These are phyloP conservation scores for Zymoseptoria tritici DNA, from an alignment of 2,329 filamentous ascomycete genomes.

Conservation along the genomic window DNA sequence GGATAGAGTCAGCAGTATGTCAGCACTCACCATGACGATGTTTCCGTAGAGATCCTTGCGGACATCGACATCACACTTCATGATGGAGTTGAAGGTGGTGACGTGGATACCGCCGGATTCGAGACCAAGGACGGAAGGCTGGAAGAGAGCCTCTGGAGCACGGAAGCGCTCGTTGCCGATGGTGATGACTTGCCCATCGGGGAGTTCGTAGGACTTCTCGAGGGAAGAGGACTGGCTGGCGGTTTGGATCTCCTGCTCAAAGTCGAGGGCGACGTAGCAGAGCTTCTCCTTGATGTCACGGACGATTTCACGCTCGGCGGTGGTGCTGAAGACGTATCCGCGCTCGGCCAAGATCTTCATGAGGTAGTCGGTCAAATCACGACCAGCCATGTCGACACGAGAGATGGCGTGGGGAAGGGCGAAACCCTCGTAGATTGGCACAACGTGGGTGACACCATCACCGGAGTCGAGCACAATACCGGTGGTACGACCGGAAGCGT, in stretches of 20 bases:
- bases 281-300: slow-evolving; percentile 99
- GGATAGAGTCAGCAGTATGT: background rate
- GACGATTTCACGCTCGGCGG: slow-evolving; percentile 99
- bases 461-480: slow-evolving; percentile 99
- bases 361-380: slow-evolving; percentile 99
- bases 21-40: slow-evolving; percentile 91
- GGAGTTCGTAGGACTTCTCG: slow-evolving; percentile 99
- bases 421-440: slow-evolving; percentile 99
- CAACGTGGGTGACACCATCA: slow-evolving; percentile 99
- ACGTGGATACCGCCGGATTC: slow-evolving; percentile 99
- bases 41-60: slow-evolving; percentile 99
- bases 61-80: slow-evolving; percentile 99
- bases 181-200: slow-evolving; percentile 98
- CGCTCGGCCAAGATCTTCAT: slow-evolving; percentile 99
- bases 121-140: slow-evolving; percentile 95
- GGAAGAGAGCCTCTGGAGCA: slow-evolving; percentile 98
- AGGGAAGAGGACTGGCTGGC: slow-evolving; percentile 96
- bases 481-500: slow-evolving; percentile 99
- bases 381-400: slow-evolving; percentile 99
- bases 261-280: slow-evolving; percentile 99
- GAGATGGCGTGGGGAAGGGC: slow-evolving; percentile 99
- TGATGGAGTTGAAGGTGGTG: slow-evolving; percentile 99
- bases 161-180: slow-evolving; percentile 99
- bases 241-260: slow-evolving; percentile 99
- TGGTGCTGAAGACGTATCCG: slow-evolving; percentile 99